These are phyloP conservation scores for Posidonia australis DNA, from an alignment of 106 monocot genomes.

Conservation along the genomic window DNA sequence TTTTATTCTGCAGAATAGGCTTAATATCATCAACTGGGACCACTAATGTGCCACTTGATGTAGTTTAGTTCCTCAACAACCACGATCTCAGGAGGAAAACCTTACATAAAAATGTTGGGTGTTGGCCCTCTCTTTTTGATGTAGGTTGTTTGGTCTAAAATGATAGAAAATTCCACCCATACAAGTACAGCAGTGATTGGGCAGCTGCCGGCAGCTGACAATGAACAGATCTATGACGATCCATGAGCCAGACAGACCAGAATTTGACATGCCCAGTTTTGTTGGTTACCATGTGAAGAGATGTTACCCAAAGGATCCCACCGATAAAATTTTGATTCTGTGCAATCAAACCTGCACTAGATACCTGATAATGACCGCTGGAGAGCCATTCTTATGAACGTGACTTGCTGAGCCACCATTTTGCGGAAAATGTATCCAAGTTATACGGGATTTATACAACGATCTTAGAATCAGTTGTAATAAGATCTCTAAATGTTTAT, in stretches of 20 bases:
- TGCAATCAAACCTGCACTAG: neutral
- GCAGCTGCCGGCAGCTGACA: slow-evolving; percentile 32
- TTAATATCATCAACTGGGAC: neutral
- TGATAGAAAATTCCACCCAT: slow-evolving; percentile 41
- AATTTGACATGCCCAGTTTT: neutral
- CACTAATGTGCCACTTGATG: neutral
- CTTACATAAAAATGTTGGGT: neutral
- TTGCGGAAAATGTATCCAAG: neutral
- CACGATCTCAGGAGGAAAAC: neutral
- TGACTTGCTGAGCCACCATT: neutral
- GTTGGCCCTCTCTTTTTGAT: neutral
- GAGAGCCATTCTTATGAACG: neutral
- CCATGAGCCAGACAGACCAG: neutral
- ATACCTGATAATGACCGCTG: neutral
- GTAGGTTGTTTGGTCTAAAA: slow-evolving; percentile 56
- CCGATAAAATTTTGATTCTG: neutral
- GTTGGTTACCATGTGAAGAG: neutral
- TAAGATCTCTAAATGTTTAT: no score
- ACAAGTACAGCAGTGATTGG: slow-evolving; percentile 53
- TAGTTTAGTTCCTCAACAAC: neutral
- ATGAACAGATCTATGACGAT: slow-evolving; percentile 21
- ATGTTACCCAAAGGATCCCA: neutral
- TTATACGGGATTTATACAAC: neutral
- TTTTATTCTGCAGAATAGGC: neutral
- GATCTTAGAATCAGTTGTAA: no score